Evolutionary conservation across 176 grass and related monocot genomes (phyloP), one percentile per base, ranked within the genome.

Genomic region (Musa troglodytarum): DNA sequence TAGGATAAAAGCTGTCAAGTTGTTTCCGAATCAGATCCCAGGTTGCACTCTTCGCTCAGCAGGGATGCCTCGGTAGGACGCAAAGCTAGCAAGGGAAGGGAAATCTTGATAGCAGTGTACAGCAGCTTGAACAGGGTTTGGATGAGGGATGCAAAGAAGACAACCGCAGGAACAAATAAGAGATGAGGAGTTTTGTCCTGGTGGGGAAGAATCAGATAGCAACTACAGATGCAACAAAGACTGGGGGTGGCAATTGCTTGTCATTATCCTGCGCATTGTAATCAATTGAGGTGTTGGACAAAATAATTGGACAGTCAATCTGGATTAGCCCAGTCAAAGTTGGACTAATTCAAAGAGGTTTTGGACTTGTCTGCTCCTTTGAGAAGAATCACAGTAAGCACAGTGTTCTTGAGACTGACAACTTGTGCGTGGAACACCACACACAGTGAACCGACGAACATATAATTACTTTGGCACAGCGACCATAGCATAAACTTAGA

Each of bases 291-390:
- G 25, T 16, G 11, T 34, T 34, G 16, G 2, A 70, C 2, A 50
- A 49, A 51, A 50, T 20, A 70, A 50, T 70, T 20, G 16, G 68
- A 21, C 2, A 2, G 20, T 12, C 15, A 20, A 70, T 70, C 68
- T 70, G 16, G 52, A 70, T 70, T 70, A n/a, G 49, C 34, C 43
- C 49, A 10, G 68, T 70, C 68, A 70, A 70, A 70, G 43, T 51
- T 50, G 11, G 68, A 52, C 68, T 50, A 10, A 5, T 50, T 50
- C 15, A 50, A 51, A 14, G 68, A 20, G 19, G 2, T 21, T 70
- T 70, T 50, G 68, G 68, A 70, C 10, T 34, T 7, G 21, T 19
- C 49, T 52, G 43, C 34, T 70, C 24, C 10, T 43, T 16, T 8
- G 28, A 29, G 68, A 70, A 70, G 68, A 70, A 21, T 70, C 68